Percentiles rank a stretch among this genome's conserved stretches.
Evolutionary conservation across 305 asterid species (phyloP).

Genomic region (Solanum chacoense): DNA sequence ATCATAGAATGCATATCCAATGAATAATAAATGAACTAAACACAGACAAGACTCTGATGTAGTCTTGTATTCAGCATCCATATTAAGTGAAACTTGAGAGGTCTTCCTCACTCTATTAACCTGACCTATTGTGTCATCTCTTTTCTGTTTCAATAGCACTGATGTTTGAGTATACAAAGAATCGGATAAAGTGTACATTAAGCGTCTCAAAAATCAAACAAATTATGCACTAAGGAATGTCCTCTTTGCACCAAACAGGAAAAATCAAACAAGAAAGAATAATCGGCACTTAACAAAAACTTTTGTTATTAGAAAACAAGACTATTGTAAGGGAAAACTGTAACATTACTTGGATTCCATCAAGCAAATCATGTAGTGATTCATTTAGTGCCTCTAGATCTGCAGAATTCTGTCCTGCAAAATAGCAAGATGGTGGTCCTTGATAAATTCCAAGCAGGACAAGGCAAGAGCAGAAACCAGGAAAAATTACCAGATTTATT

Average conservation of each 20-base stretch:
- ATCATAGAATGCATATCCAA: not conserved
- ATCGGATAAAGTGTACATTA: not conserved
- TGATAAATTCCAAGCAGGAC: not conserved
- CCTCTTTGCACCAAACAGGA: not conserved
- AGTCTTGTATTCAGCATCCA: not conserved
- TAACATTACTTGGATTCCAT: conserved; percentile 81
- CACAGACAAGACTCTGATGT: not conserved
- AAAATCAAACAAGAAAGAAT: not conserved
- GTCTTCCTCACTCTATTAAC: not conserved
- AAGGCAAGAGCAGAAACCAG: conserved; percentile 6
- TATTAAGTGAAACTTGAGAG: not conserved
- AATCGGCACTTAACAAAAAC: not conserved
- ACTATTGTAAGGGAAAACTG: not conserved
- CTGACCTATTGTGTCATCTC: not conserved
- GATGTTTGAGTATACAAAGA: not conserved
- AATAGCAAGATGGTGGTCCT: not conserved
- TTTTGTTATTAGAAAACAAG: not conserved
- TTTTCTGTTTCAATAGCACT: not conserved
- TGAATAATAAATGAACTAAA: not conserved
- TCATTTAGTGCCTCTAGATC: conserved; percentile 86
- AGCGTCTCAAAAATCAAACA: not conserved
- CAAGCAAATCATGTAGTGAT: conserved; percentile 87
- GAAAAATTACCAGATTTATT: conserved; percentile 38
- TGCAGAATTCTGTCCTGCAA: conserved; percentile 52
- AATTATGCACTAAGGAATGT: not conserved